Conservation (phyloP, 1,284 basidiomycete species). For the Neolentinus lepideus region DNA sequence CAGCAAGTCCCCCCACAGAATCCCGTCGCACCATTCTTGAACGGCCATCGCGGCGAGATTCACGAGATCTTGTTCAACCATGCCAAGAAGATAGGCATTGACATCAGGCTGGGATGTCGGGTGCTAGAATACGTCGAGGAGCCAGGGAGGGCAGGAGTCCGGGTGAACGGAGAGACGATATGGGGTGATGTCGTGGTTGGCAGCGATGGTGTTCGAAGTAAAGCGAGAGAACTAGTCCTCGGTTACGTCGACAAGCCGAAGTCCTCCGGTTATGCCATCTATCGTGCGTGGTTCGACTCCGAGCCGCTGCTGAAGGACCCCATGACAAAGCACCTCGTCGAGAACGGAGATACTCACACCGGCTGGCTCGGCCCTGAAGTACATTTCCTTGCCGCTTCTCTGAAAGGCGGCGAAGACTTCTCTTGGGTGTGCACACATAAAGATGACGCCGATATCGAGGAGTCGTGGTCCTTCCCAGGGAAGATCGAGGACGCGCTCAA, state of each 20-base stretch:
- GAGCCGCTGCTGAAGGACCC: constrained; percentile 13
- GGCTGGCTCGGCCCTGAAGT: constrained; percentile 8
- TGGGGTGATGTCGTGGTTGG: constrained; percentile 15
- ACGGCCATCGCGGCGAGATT: constrained; percentile 12
- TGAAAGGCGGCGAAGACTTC: constrained; percentile 12
- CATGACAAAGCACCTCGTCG: constrained; percentile 10
- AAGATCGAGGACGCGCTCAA: constrained; percentile 14
- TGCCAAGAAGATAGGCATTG: constrained; percentile 10
- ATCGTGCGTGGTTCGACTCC: constrained; percentile 14
- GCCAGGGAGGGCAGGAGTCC: constrained; percentile 9
- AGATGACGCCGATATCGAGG: constrained; percentile 14
- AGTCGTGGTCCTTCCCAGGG: constrained; percentile 14
- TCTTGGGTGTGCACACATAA: constrained; percentile 16
- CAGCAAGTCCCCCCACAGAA: constrained; percentile 6
- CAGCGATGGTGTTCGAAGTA: constrained; percentile 15
- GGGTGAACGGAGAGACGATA: constrained; percentile 9
- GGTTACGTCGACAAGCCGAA: constrained; percentile 14
- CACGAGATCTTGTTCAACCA: constrained; percentile 10
- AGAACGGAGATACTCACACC: constrained; percentile 10
- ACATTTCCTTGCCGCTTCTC: constrained; percentile 13
- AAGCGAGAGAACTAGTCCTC: constrained; percentile 6
- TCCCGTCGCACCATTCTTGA: constrained; percentile 8
- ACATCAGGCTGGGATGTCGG: constrained; percentile 9
- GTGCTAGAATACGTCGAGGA: constrained; percentile 9
- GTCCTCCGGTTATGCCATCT: constrained; percentile 14